Evolutionary conservation across 495 filamentous ascomycete genomes (phyloP), one percentile per base, ranked within the genome.

Genomic region (Daldinia grandis): DNA sequence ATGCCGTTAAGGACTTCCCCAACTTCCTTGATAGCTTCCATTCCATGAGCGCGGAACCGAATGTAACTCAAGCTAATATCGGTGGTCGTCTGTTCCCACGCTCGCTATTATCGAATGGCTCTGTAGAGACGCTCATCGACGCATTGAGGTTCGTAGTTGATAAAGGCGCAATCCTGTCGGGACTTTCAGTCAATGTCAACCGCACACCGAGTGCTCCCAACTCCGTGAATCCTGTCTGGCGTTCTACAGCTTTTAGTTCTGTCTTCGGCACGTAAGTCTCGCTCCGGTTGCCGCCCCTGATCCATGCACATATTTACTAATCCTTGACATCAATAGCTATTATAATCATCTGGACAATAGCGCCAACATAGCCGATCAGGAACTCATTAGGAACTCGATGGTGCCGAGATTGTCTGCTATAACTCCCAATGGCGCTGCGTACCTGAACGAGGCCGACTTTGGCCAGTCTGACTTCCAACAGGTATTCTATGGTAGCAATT

Each of bases 11-110:
- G 12, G 33, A 35, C 33, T 35, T 35, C 33, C 2, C 33, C n/a
- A 47, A 47, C 40, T n/a, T 47, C 6, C 15, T 47, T 21, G 40
- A 47, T 47, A 21, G 6, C 40, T 47, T 47, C 19, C n/a, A 47
- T 47, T 79, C 14, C 64, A 70, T 0, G 64, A 71, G 1, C 64
- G 67, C 24, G 80, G 79, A 60, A 80, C 86, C 31, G 78, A 76
- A 15, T 83, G 85, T 31, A 75, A 78, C 28, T 66, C 8, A 81
- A 78, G 58, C 81, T 86, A 35, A 35, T 47, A 85, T 85, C 69
- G 87, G 87, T 10, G 87, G 87, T 10, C 84, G 88, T 28, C 79
- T 90, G 19, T 84, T 90, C 54, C 86, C 86, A 0, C 82, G 84
- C 33, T 76, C 78, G 19, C 78, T 84, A 1, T 77, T 88, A 17